Evolutionary conservation across 164 flowering plant genomes (phyloP), one percentile per base, ranked within the genome.

Genomic region (Kalanchoe fedtschenkoi): DNA sequence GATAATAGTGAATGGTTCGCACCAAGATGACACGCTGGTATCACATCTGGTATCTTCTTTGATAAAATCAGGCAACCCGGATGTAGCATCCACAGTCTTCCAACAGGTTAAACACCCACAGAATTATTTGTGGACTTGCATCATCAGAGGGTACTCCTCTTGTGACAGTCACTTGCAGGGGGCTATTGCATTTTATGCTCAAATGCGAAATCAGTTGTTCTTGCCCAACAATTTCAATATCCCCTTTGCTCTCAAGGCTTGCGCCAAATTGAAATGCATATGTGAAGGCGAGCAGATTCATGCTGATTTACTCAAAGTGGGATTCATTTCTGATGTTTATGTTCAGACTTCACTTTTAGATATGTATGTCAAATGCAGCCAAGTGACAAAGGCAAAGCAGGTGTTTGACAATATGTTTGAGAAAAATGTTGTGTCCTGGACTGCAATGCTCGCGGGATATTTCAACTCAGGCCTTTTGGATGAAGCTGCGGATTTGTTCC

Each of bases 301-400:
- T 15, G 46, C 47, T 26, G 63, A 60, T 28, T 13, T 37, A 3
- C 2, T 60, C 32, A 60, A 60, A 60, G 32, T 13, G 29, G 63
- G 63, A 15, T 60, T 60, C 11, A 29, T 61, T 29, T 61, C 51
- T 39, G 34, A 61, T 61, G 63, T 61, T 35, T 61, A 35, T 61
- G 46, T 61, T 26, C 63, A 61, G 46, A 61, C 63, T 4, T 39
- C 63, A 37, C 63, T 61, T 26, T 41, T 61, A 16, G 51, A 39
- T 19, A 61, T 61, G 63, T 61, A 61, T 26, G 63, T 61, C 47
- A 61, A 61, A 61, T 61, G 63, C 51, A 26, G 63, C n/a, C 22
- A 19, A 39, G 43, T 61, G 46, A 11, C 16, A 5, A 35, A 6
- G 1, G 63, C 34, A 26, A 61, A 29, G 34, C 29, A 17, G 32